phyloP scores from a whole-genome alignment of 306 rosid genomes.

The Vigna radiata region DNA sequence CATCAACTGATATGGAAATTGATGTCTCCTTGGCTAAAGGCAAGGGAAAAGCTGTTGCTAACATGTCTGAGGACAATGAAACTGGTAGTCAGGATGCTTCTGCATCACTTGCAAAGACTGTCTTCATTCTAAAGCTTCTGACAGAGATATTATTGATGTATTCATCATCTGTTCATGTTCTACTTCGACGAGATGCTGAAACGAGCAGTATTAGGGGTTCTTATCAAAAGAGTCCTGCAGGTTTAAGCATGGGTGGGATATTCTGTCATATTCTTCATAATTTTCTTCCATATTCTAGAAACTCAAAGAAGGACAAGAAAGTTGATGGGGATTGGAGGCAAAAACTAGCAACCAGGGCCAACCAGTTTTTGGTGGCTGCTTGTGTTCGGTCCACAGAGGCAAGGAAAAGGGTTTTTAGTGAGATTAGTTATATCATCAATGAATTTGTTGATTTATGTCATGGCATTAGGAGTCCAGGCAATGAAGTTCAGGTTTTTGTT shows the following conservation, averaged over 20 bases:
- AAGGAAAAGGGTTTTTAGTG: conserved; percentile 80
- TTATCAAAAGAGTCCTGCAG: conserved; percentile 67
- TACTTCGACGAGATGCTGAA: conserved; percentile 97
- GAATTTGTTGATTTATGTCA: conserved; percentile 76
- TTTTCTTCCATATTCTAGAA: conserved; percentile 75
- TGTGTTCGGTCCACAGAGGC: conserved; percentile 97
- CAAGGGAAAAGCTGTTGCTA: conserved; percentile 94
- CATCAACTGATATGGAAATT: conserved; percentile 89
- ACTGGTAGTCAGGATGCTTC: conserved; percentile 67
- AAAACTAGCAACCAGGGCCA: conserved; percentile 89
- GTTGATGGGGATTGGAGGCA: conserved; percentile 96
- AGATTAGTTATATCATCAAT: conserved; percentile 71
- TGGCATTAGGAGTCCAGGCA: conserved; percentile 69
- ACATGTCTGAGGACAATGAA: conserved; percentile 65
- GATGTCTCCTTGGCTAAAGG: conserved; percentile 86
- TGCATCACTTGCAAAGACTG: conserved; percentile 91
- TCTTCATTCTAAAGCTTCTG: conserved; percentile 88
- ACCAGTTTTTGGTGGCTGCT: conserved; percentile 90
- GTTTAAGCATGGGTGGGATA: conserved; percentile 72
- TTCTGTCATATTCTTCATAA: conserved; percentile 87
- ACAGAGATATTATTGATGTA: conserved; percentile 92
- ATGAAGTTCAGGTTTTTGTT: conserved; percentile 70
- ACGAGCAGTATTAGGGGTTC: conserved; percentile 65
- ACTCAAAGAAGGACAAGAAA: conserved; percentile 83
- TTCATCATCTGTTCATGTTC: conserved; percentile 88